Percentiles rank a stretch among this genome's conserved stretches.
Evolutionary conservation across 192 early-diverging fungal genomes (phyloP).

Genomic region (Phycomyces blakesleeanus): DNA sequence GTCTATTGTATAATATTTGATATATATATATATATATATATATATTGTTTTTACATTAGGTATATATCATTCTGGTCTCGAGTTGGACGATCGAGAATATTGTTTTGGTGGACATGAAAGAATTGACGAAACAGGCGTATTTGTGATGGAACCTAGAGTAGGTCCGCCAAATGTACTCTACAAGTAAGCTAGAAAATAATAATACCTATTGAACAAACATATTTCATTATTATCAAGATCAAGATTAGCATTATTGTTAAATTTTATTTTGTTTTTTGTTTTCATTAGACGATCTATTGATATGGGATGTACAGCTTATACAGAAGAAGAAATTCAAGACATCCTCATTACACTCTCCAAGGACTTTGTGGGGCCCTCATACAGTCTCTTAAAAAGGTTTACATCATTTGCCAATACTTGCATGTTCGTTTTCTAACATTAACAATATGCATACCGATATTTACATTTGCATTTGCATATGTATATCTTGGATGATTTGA

Average conservation of each 20-base stretch:
- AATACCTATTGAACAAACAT: too few relatives aligned
- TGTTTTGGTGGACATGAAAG: constrained; percentile 38
- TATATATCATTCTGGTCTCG: constrained; percentile 34
- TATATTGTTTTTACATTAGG: background rate
- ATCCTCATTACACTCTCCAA: constrained; percentile 14
- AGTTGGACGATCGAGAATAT: constrained; percentile 27
- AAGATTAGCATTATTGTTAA: background rate
- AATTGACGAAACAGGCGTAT: constrained; percentile 30
- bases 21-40: too few relatives aligned
- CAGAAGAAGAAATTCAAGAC: constrained; percentile 8
- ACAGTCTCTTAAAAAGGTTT: constrained; percentile 31
- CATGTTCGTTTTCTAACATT: too few relatives aligned
- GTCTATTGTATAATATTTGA: too few relatives aligned
- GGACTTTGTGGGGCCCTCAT: constrained; percentile 15
- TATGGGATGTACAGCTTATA: constrained; percentile 27
- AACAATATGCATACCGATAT: too few relatives aligned
- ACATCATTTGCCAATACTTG: background rate
- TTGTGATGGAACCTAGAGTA: constrained; percentile 29
- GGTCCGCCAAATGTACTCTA: constrained; percentile 23
- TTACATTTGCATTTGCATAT: too few relatives aligned
- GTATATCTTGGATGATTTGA: too few relatives aligned
- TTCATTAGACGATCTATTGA: constrained; percentile 20
- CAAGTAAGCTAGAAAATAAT: constrained; percentile 8
- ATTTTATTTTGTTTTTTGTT: background rate
- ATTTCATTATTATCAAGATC: too few relatives aligned